Percentiles rank a stretch among this genome's conserved stretches.
Evolutionary conservation across 2,329 filamentous ascomycete genomes (phyloP).

Genomic region (Aspergillus amoenus): DNA sequence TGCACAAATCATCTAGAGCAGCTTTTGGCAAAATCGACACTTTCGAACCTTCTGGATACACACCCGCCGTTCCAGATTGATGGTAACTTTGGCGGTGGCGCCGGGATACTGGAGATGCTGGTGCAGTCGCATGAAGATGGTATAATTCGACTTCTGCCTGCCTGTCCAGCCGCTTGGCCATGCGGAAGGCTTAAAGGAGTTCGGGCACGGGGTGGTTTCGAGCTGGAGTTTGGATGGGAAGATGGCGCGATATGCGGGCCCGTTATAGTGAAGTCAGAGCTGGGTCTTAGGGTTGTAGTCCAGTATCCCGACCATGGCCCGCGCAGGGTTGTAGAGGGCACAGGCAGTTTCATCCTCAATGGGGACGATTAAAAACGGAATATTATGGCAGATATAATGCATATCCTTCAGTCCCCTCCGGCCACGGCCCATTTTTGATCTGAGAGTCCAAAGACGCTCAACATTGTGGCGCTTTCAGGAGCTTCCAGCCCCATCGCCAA

Average conservation of each 20-base stretch:
- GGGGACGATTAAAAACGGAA: constrained; percentile 8
- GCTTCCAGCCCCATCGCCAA: constrained; percentile 1
- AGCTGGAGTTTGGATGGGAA: constrained; percentile 40
- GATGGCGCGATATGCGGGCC: constrained; percentile 22
- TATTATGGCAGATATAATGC: not conserved
- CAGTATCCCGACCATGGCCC: constrained; percentile 20
- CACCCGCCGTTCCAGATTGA: constrained; percentile 53
- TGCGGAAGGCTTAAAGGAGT: constrained; percentile 35
- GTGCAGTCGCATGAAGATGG: constrained; percentile 40
- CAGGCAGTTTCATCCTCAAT: constrained; percentile 5
- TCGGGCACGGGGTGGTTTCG: constrained; percentile 37
- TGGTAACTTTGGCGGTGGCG: constrained; percentile 52
- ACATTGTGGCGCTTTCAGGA: not conserved
- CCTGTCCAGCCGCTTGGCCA: constrained; percentile 38
- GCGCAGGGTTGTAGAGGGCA: constrained; percentile 15
- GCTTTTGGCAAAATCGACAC: constrained; percentile 43
- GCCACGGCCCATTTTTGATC: too few relatives aligned
- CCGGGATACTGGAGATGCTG: constrained; percentile 49
- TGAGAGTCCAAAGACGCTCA: too few relatives aligned
- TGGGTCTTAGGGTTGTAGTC: constrained; percentile 17
- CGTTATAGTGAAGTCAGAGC: constrained; percentile 17
- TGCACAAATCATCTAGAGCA: constrained; percentile 39
- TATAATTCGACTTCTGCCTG: constrained; percentile 40
- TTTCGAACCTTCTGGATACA: constrained; percentile 48
- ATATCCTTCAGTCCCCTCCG: too few relatives aligned